A percentile compares a stretch with the other conserved stretches of the same genome.
phyloP scores from a whole-genome alignment of 2,329 filamentous ascomycete genomes.

The Scortechinia acanthostroma region DNA sequence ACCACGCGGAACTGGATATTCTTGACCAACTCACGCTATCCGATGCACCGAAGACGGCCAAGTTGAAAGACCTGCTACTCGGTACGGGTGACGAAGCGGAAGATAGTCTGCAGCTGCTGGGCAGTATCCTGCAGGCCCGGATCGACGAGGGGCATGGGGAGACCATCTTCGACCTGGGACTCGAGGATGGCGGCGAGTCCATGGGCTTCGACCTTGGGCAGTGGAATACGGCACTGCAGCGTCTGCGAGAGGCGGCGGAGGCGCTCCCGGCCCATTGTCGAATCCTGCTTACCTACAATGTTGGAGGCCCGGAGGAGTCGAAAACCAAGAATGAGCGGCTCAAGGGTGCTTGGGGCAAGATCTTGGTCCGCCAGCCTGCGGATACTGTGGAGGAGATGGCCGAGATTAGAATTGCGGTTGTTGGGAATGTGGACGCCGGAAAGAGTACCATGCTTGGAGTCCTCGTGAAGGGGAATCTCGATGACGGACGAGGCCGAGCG shows the following conservation, averaged over 20 bases:
- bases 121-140: constrained; percentile 53
- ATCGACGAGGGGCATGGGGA: constrained; percentile 82
- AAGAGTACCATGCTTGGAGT: constrained; percentile 96
- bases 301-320: constrained; percentile 71
- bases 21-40: constrained; percentile 80
- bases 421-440: constrained; percentile 94
- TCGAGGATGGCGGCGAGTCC: constrained; percentile 80
- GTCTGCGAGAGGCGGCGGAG: constrained; percentile 59
- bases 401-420: constrained; percentile 91
- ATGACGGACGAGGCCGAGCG: constrained; percentile 88
- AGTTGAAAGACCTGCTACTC: constrained; percentile 72
- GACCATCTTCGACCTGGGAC: constrained; percentile 82
- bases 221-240: constrained; percentile 66
- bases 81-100: constrained; percentile 46
- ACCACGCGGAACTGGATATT: constrained; percentile 77
- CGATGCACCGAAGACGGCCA: constrained; percentile 61
- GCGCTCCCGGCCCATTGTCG: constrained; percentile 68
- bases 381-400: constrained; percentile 77
- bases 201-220: constrained; percentile 71
- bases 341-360: constrained; percentile 73
- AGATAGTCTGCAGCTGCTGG: constrained; percentile 53
- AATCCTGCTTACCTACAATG: constrained; percentile 81
- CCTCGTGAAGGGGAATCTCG: constrained; percentile 86
- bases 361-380: constrained; percentile 73
- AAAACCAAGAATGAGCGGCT: constrained; percentile 26